A percentile compares a stretch with the other conserved stretches of the same genome.
These are phyloP conservation scores for Pseudopyricularia javanii DNA, from an alignment of 2,329 filamentous ascomycete genomes.

Conservation along the genomic window DNA sequence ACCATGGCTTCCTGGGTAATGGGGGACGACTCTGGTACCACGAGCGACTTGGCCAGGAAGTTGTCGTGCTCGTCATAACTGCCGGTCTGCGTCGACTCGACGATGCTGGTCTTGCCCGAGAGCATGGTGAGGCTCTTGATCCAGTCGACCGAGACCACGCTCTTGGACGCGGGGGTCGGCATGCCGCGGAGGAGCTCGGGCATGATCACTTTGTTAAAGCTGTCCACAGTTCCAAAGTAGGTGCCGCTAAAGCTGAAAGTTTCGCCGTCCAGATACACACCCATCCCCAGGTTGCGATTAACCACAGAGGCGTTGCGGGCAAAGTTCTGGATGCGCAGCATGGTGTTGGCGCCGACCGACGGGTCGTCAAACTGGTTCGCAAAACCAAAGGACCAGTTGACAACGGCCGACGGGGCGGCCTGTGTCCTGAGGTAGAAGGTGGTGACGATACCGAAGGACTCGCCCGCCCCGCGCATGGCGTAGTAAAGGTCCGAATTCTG, in stretches of 20 bases:
- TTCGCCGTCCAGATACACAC: slow-evolving; percentile 2
- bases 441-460: slow-evolving; percentile 26
- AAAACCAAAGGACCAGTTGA: slow-evolving; percentile 1
- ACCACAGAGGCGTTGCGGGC: slow-evolving; percentile 2
- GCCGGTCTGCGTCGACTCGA: neutral
- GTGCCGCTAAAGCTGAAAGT: slow-evolving; percentile 2
- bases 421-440: slow-evolving; percentile 24
- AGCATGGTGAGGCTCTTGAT: neutral
- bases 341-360: neutral
- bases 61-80: slow-evolving; percentile 12
- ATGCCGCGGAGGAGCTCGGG: slow-evolving; percentile 3
- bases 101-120: neutral
- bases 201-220: neutral
- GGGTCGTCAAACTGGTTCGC: neutral
- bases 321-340: slow-evolving; percentile 2
- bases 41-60: slow-evolving; percentile 15
- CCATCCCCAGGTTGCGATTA: slow-evolving; percentile 1
- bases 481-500: slow-evolving; percentile 27
- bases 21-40: slow-evolving; percentile 1
- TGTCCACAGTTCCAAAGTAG: neutral
- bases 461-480: slow-evolving; percentile 27
- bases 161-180: neutral
- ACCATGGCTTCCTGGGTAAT: neutral
- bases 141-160: neutral
- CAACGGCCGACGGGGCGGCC: slow-evolving; percentile 14